Evolutionary conservation across 2,329 filamentous ascomycete species (phyloP), one percentile per base, ranked within the genome.

Genomic region (Diplodia intermedia): DNA sequence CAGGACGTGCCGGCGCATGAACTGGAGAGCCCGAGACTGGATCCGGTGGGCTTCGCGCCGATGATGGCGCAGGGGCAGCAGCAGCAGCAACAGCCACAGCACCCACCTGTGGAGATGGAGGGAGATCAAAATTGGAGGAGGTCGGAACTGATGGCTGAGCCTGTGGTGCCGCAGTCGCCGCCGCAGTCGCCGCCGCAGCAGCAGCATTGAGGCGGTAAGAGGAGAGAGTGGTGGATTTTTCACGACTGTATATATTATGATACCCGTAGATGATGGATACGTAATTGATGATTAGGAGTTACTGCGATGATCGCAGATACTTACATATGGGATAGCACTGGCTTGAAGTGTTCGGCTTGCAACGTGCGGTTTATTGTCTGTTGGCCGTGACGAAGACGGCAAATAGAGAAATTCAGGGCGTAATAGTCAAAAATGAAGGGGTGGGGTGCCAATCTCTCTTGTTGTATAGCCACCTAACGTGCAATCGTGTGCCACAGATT

Each of bases 81-180:
- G 1, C 18, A 20, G n/a, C 43, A 26, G 40, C 40, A 47, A 15
- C 40, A 47, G 15, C 40, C 14, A 5, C 40, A 47, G n/a, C 43
- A 47, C 7, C 18, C 33, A 33, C 33, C 54, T n/a, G 54, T 56
- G 33, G 54, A 56, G 31, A 56, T 56, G 54, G 54, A 56, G 33
- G 54, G 31, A 2, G 54, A 56, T 40, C 54, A 38, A 2, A 38
- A 40, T 20, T 38, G 54, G 31, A 38, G 33, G 54, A 38, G 54
- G n/a, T 56, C 31, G 54, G 54, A 56, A n/a, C 15, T 38, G 9
- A 56, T 56, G 54, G 54, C 43, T 0, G 43, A 47, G 43, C 43
- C 43, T 11, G 43, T 47, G 7, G 40, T 47, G 40, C n/a, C 11
- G 40, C 15, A 9, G 8, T 18, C n/a, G 18, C 18, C 8, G 18